A percentile compares a stretch with the other conserved stretches of the same genome.
Conservation (phyloP, 148 eudicot species). For the Rhododendron griersonianum region DNA sequence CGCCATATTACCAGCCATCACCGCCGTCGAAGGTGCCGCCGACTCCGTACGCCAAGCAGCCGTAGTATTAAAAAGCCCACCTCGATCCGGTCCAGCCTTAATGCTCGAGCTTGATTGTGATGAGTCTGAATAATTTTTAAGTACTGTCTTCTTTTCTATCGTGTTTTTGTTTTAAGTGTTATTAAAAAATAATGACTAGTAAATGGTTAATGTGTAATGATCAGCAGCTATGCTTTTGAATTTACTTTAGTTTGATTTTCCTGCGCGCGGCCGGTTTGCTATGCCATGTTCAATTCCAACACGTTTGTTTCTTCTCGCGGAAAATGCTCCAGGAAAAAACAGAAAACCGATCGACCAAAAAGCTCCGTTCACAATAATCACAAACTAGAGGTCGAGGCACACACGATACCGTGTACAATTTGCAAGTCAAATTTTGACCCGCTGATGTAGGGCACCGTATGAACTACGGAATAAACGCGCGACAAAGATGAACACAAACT, state of each 20-base stretch:
- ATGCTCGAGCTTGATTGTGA: not conserved
- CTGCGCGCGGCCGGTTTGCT: too few relatives aligned
- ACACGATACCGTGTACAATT: too few relatives aligned
- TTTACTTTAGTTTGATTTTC: not conserved
- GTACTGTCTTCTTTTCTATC: not conserved
- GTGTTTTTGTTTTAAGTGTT: not conserved
- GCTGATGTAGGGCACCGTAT: too few relatives aligned
- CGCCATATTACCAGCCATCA: not conserved
- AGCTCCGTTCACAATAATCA: not conserved
- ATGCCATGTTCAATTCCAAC: not conserved
- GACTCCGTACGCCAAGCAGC: not conserved
- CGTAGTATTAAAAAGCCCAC: not conserved
- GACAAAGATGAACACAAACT: too few relatives aligned
- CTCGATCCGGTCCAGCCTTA: not conserved
- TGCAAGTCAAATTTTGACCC: too few relatives aligned
- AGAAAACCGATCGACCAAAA: not conserved
- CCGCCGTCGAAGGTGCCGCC: not conserved
- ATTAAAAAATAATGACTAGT: not conserved
- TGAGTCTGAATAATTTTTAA: not conserved
- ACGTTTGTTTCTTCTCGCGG: not conserved
- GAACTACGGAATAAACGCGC: too few relatives aligned
- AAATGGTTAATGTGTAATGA: not conserved
- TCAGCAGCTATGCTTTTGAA: not conserved
- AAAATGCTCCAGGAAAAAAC: not conserved
- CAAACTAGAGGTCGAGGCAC: not conserved